Percentiles rank a stretch among this genome's conserved stretches.
These are phyloP conservation scores for Thalassiosira hispida DNA, from an alignment of 352 stramenopile species.

Conservation along the genomic window DNA sequence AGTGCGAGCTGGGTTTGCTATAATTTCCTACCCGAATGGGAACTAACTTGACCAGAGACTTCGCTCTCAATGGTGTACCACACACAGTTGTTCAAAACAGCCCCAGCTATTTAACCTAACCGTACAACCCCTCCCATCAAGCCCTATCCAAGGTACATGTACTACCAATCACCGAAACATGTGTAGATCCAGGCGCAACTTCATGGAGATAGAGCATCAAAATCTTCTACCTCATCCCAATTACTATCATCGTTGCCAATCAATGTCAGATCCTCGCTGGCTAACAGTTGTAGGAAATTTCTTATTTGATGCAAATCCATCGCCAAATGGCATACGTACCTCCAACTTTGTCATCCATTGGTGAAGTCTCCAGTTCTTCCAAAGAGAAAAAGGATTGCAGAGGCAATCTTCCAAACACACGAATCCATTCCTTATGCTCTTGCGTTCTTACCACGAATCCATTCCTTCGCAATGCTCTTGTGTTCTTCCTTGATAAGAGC, in stretches of 20 bases:
- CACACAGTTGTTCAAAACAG: too few relatives aligned
- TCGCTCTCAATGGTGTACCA: too few relatives aligned
- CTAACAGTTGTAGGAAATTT: background rate
- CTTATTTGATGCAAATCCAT: background rate
- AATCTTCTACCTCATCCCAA: slow-evolving; percentile 51
- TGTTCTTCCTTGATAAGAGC: slow-evolving; percentile 63
- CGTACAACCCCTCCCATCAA: too few relatives aligned
- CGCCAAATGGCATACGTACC: background rate
- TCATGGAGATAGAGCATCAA: slow-evolving; percentile 30
- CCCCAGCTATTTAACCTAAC: too few relatives aligned
- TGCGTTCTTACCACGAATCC: too few relatives aligned
- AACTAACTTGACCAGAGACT: too few relatives aligned
- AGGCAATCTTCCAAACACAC: slow-evolving; percentile 67
- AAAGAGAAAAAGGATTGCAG: slow-evolving; percentile 22
- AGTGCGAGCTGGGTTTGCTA: too few relatives aligned
- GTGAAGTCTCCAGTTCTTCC: background rate
- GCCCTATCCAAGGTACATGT: too few relatives aligned
- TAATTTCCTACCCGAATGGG: too few relatives aligned
- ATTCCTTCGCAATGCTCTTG: slow-evolving; percentile 40
- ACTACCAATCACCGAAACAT: too few relatives aligned
- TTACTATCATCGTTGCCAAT: slow-evolving; percentile 25
- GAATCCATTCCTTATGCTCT: slow-evolving; percentile 50
- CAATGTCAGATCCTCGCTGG: background rate
- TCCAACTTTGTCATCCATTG: background rate
- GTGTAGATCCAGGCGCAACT: too few relatives aligned